Conservation (phyloP, 2,329 filamentous ascomycete genomes). For the Xenosphaeropsis pyriputrescens region DNA sequence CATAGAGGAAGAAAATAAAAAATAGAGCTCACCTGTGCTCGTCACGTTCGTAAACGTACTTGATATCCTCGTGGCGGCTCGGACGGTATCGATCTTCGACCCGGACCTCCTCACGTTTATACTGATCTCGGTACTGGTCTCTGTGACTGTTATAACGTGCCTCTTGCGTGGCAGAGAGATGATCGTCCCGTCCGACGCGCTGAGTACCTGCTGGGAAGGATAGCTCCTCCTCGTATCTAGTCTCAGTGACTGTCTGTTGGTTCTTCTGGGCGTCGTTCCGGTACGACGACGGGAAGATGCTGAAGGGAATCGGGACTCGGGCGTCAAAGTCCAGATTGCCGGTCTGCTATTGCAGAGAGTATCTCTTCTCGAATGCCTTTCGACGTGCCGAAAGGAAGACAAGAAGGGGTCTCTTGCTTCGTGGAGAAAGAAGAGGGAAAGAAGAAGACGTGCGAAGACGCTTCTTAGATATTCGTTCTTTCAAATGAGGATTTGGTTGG, state of each 20-base stretch:
- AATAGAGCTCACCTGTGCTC: no score
- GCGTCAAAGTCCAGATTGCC: constrained; percentile 99
- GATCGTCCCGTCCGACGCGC: constrained; percentile 97
- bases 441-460: constrained; percentile 18
- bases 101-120: constrained; percentile 22
- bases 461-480: constrained; percentile 14
- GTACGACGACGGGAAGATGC: constrained; percentile 99
- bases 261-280: constrained; percentile 39
- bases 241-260: constrained; percentile 49
- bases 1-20: no score
- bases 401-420: constrained; percentile 54
- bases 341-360: constrained; percentile 52
- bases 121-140: no score
- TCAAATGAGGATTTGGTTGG: neutral
- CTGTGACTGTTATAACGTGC: no score
- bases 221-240: constrained; percentile 83
- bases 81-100: constrained; percentile 66
- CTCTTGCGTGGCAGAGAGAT: constrained; percentile 55
- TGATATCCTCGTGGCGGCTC: constrained; percentile 41
- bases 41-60: constrained; percentile 23
- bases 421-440: constrained; percentile 32
- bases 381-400: constrained; percentile 50
- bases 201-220: constrained; percentile 48
- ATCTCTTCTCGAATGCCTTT: constrained; percentile 57
- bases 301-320: constrained; percentile 97